These are phyloP conservation scores for Trapa incisa DNA, from an alignment of 345 rosid genomes.

Conservation along the genomic window DNA sequence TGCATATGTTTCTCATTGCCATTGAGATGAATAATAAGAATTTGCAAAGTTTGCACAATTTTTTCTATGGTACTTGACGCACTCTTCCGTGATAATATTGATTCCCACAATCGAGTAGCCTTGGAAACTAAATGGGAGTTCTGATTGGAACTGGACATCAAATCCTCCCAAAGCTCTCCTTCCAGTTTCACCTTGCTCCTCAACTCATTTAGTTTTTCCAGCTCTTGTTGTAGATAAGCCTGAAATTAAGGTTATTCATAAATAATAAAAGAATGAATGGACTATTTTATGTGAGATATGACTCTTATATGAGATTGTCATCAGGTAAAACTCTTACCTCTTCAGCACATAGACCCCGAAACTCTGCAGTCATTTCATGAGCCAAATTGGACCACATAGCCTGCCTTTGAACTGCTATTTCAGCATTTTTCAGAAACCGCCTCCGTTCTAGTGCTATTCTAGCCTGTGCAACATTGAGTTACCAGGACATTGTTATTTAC, in stretches of 20 bases:
- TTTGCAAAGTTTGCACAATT: not conserved
- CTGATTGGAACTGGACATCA: constrained; percentile 88
- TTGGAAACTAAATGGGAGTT: constrained; percentile 93
- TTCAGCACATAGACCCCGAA: constrained; percentile 99
- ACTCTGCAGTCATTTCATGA: constrained; percentile 99
- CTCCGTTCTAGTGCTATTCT: constrained; percentile 97
- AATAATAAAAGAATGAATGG: constrained; percentile 6
- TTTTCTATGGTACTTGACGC: constrained; percentile 11
- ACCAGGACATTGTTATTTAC: constrained; percentile 10
- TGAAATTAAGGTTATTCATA: constrained; percentile 28
- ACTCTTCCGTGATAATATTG: constrained; percentile 88
- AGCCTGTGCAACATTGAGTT: constrained; percentile 39
- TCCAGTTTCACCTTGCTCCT: constrained; percentile 95
- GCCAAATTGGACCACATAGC: constrained; percentile 99
- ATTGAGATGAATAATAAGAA: not conserved
- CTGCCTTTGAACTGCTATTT: constrained; percentile 85
- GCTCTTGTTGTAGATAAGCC: constrained; percentile 98
- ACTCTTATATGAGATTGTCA: not conserved
- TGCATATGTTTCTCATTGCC: not conserved
- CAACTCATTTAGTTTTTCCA: constrained; percentile 86
- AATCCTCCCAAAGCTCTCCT: constrained; percentile 98
- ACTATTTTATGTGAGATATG: constrained; percentile 2
- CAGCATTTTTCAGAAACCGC: constrained; percentile 85
- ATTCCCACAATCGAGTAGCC: constrained; percentile 89
- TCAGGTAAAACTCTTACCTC: constrained; percentile 43